Percentiles rank a stretch among this genome's conserved stretches.
Evolutionary conservation across 2,329 filamentous ascomycete genomes (phyloP).

Genomic region (Cytospora schulzeri): DNA sequence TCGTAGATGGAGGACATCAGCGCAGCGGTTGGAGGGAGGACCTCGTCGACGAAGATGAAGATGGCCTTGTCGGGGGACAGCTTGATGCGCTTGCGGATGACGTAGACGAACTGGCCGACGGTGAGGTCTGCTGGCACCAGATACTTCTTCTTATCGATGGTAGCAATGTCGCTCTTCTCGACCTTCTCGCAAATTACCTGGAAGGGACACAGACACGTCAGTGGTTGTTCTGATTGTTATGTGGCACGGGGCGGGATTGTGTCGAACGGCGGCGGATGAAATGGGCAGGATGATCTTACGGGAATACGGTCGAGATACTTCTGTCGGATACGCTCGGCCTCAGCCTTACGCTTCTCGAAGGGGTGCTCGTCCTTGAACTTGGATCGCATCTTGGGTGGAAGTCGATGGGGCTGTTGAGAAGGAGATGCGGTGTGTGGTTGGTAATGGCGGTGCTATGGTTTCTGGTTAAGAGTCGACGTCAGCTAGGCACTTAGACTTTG

Average conservation of each 20-base stretch:
- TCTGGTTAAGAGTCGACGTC: not conserved
- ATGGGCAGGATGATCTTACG: conserved; percentile 58
- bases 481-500: not conserved
- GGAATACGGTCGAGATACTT: conserved; percentile 99
- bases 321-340: conserved; percentile 98
- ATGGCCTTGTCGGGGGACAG: conserved; percentile 99
- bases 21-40: conserved; percentile 91
- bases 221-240: conserved; percentile 16
- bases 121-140: conserved; percentile 96
- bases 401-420: conserved; percentile 24
- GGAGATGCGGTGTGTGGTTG: conserved; percentile 27
- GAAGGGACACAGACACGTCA: conserved; percentile 19
- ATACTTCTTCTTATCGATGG: conserved; percentile 99
- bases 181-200: conserved; percentile 99
- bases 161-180: conserved; percentile 98
- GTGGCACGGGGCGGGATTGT: not conserved
- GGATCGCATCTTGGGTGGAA: conserved; percentile 77
- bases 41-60: conserved; percentile 99
- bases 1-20: conserved; percentile 99
- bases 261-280: not conserved
- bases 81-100: conserved; percentile 99
- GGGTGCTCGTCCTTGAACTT: conserved; percentile 99
- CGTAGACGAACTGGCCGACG: conserved; percentile 97
- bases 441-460: not conserved
- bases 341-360: conserved; percentile 99